These are phyloP conservation scores for Peronospora tabacina DNA, from an alignment of 352 stramenopile species.

Conservation along the genomic window DNA sequence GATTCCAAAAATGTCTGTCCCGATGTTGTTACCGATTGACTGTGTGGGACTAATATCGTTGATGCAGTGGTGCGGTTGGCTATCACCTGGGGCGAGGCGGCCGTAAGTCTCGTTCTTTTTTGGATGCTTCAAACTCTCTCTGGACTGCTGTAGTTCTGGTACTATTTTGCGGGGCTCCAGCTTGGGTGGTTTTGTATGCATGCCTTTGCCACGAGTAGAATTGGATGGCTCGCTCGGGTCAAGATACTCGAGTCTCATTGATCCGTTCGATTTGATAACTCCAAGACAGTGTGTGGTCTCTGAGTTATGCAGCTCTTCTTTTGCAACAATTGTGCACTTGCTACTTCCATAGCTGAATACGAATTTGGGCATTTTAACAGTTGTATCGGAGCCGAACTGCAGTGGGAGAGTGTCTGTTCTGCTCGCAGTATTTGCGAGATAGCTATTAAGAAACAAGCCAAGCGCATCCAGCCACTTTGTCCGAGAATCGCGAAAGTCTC, in stretches of 20 bases:
- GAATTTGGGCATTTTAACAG: constrained; percentile 23
- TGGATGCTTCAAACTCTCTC: constrained; percentile 4
- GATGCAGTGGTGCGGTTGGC: constrained; percentile 5
- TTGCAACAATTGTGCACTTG: constrained; percentile 19
- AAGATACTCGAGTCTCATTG: constrained; percentile 36
- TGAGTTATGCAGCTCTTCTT: constrained; percentile 25
- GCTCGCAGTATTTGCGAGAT: constrained; percentile 13
- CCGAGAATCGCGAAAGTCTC: constrained; percentile 13
- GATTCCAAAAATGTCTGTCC: constrained; percentile 6
- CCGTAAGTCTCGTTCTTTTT: constrained; percentile 8
- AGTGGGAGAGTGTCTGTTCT: constrained; percentile 21
- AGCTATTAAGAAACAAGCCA: constrained; percentile 27
- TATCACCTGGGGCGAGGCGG: constrained; percentile 5
- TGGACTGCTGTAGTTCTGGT: constrained; percentile 4
- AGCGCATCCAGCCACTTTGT: constrained; percentile 15
- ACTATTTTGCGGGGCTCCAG: background rate
- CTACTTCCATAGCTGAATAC: constrained; percentile 18
- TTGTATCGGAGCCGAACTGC: constrained; percentile 22
- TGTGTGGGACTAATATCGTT: constrained; percentile 12
- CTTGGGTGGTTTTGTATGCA: constrained; percentile 7
- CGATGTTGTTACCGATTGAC: constrained; percentile 6
- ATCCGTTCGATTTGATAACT: constrained; percentile 27
- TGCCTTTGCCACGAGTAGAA: constrained; percentile 16
- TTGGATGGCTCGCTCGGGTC: constrained; percentile 29
- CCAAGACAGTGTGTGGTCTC: constrained; percentile 18